phyloP scores from a whole-genome alignment of 1,284 basidiomycete species.

The Rhodotorula sp. region DNA sequence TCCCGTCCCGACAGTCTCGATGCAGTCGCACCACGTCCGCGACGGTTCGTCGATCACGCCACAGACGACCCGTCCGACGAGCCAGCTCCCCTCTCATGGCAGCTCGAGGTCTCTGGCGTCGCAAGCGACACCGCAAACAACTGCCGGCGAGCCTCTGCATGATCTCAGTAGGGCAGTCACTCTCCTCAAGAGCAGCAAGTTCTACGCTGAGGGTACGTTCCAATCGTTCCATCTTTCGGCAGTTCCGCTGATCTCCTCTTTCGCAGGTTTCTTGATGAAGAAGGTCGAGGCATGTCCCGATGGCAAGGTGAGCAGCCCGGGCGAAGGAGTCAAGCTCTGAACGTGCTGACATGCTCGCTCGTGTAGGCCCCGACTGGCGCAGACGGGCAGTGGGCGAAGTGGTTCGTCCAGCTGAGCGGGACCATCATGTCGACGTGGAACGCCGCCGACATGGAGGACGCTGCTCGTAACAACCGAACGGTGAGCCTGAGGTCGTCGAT shows the following conservation, averaged over 20 bases:
- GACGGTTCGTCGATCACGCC: background rate
- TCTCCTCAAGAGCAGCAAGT: slow-evolving; percentile 35
- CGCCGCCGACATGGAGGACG: slow-evolving; percentile 43
- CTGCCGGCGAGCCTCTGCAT: slow-evolving; percentile 40
- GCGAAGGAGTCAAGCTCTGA: too few species aligned
- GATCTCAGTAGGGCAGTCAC: slow-evolving; percentile 29
- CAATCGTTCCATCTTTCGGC: too few species aligned
- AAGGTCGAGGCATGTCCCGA: slow-evolving; percentile 33
- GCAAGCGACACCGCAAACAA: slow-evolving; percentile 14
- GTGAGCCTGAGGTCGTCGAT: slow-evolving; percentile 1
- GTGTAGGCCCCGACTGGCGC: slow-evolving; percentile 6
- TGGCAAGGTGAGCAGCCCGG: slow-evolving; percentile 33
- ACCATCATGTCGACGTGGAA: slow-evolving; percentile 44
- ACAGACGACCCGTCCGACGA: background rate
- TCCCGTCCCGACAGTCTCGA: slow-evolving; percentile 10
- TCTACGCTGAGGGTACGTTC: slow-evolving; percentile 31
- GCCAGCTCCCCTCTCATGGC: slow-evolving; percentile 2
- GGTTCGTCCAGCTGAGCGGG: slow-evolving; percentile 44
- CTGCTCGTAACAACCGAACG: slow-evolving; percentile 34
- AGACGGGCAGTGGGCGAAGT: slow-evolving; percentile 42
- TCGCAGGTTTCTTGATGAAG: slow-evolving; percentile 39
- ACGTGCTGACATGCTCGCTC: background rate
- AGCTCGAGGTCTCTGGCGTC: slow-evolving; percentile 8
- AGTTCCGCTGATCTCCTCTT: background rate
- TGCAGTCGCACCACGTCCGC: background rate